Conservation (phyloP, 2,329 filamentous ascomycete genomes). For the Aspergillus niger region DNA sequence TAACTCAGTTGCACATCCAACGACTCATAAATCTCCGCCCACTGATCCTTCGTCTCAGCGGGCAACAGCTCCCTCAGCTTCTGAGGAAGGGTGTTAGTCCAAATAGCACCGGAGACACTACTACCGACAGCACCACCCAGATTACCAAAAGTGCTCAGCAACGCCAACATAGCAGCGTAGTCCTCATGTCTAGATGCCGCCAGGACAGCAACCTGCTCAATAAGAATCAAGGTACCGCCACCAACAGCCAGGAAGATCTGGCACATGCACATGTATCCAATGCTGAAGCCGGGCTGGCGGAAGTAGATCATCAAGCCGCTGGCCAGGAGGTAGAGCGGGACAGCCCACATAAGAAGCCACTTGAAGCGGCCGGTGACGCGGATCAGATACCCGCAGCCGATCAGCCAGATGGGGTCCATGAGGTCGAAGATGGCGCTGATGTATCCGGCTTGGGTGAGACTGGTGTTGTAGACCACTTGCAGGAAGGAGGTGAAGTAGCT, state of each 20-base stretch:
- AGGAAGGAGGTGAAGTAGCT: slow-evolving; percentile 41
- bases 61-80: slow-evolving; percentile 45
- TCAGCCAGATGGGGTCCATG: slow-evolving; percentile 56
- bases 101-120: slow-evolving; percentile 36
- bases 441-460: slow-evolving; percentile 37
- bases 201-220: slow-evolving; percentile 57
- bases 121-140: slow-evolving; percentile 38
- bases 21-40: slow-evolving; percentile 16
- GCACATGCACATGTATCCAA: slow-evolving; percentile 57
- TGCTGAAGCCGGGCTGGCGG: slow-evolving; percentile 46
- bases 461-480: slow-evolving; percentile 39
- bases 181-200: slow-evolving; percentile 54
- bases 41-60: slow-evolving; percentile 10
- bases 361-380: slow-evolving; percentile 54
- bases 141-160: slow-evolving; percentile 38
- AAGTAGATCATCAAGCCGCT: slow-evolving; percentile 56
- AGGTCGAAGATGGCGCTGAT: slow-evolving; percentile 55
- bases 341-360: slow-evolving; percentile 50
- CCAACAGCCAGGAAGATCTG: slow-evolving; percentile 58
- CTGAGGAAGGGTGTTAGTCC: slow-evolving; percentile 34
- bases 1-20: slow-evolving; percentile 31
- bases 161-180: slow-evolving; percentile 54
- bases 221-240: slow-evolving; percentile 54
- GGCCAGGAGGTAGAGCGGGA: slow-evolving; percentile 53
- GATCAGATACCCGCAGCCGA: slow-evolving; percentile 55